These are phyloP conservation scores for Monosporascus sp. DNA, from an alignment of 2,329 filamentous ascomycete genomes.

Conservation along the genomic window DNA sequence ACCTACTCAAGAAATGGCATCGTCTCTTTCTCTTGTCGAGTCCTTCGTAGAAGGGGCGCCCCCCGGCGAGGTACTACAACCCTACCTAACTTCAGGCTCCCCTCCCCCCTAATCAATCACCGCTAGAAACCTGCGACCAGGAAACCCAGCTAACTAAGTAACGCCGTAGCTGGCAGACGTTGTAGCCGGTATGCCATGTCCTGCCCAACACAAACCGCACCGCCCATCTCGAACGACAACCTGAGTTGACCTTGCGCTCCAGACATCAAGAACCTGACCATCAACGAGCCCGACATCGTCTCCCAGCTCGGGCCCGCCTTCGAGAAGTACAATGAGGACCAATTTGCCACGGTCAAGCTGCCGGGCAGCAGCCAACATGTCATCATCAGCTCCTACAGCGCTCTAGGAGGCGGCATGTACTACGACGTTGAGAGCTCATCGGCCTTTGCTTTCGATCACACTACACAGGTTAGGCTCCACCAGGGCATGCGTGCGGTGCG, in stretches of 20 bases:
- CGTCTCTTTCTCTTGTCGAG: constrained; percentile 57
- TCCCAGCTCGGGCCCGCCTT: constrained; percentile 76
- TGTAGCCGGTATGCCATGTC: constrained; percentile 61
- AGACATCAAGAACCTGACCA: constrained; percentile 88
- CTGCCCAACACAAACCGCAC: background rate
- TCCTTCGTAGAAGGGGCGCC: constrained; percentile 92
- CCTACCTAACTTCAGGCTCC: constrained; percentile 13
- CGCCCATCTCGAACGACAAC: background rate
- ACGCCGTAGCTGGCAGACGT: constrained; percentile 71
- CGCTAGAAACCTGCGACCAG: background rate
- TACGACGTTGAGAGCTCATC: constrained; percentile 85
- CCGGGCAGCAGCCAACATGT: constrained; percentile 80
- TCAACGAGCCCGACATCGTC: constrained; percentile 61
- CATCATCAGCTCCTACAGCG: constrained; percentile 82
- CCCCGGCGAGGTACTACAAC: constrained; percentile 76
- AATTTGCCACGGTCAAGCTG: constrained; percentile 83
- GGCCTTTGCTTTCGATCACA: constrained; percentile 85
- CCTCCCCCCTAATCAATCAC: constrained; percentile 2
- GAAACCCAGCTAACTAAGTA: constrained; percentile 10
- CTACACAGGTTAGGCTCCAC: constrained; percentile 54
- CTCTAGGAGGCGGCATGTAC: constrained; percentile 74
- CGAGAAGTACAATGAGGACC: constrained; percentile 92
- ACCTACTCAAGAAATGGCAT: constrained; percentile 22
- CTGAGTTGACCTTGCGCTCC: constrained; percentile 13
- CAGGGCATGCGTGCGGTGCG: too few relatives aligned